phyloP scores from a whole-genome alignment of 495 filamentous ascomycete species.

The Talaromyces liani region DNA sequence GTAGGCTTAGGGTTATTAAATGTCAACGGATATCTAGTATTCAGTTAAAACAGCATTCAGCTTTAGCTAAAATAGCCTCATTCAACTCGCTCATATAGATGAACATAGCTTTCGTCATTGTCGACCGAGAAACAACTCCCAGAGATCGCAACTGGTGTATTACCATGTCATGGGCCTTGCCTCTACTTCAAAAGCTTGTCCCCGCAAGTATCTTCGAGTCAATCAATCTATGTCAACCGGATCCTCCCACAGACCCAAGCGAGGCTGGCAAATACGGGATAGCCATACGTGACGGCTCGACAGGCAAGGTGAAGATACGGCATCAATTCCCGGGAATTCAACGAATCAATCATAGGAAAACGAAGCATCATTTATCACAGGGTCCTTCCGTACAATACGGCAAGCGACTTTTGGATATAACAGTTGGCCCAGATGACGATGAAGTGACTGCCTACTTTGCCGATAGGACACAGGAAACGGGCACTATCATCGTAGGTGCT shows the following conservation, averaged over 20 bases:
- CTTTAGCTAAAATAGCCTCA: background rate
- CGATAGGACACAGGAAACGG: background rate
- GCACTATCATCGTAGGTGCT: background rate
- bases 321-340: background rate
- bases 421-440: background rate
- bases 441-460: background rate
- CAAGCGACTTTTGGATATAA: background rate
- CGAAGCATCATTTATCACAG: background rate
- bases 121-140: constrained; percentile 1
- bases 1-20: background rate
- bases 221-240: background rate
- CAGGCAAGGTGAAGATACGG: background rate
- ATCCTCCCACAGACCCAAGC: background rate
- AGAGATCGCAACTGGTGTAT: constrained; percentile 6
- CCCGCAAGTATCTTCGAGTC: background rate
- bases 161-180: background rate
- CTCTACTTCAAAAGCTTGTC: constrained; percentile 1
- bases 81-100: background rate
- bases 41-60: background rate
- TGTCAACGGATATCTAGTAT: background rate
- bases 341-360: background rate
- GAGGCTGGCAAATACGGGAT: background rate
- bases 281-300: background rate
- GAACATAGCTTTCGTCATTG: constrained; percentile 3
- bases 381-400: background rate